Base-by-base conservation (phyloP, 2,329 filamentous ascomycete species). In the Xylariaceae sp. region DNA sequence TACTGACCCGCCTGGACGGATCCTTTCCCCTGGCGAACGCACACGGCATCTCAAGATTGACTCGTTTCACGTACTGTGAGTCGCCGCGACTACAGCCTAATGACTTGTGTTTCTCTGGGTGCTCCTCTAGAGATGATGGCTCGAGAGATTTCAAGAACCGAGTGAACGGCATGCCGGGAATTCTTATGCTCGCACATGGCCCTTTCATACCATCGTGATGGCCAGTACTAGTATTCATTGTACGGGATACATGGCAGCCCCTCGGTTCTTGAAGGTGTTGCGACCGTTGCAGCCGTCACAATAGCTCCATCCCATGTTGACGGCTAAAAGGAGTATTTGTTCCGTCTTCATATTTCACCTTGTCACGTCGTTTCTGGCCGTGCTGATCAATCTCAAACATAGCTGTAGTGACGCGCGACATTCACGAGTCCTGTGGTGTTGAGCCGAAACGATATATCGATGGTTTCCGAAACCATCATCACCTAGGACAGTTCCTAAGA, bases 401-500 rank as follows among this genome's bases (percentile, higher is more conserved):
- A 4, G 11, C 60, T 60, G 58, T 61, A 47, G 42, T 60, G 56
- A 63, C 30, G 59, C 58, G 59, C 62, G 55, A 63, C 59, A 59
- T 61, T 57, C 13, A 44, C 53, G 55, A 55, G 42, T 34, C 52
- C 45, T 42, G 10, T 37, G 52, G 44, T 62, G 58, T 58, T 44
- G 62, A 62, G 47, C 53, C 60, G 64, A 62, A 62, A 66, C 60
- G 58, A 61, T 66, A 54, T 60, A 57, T 61, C 57, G 45, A 53
- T 56, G 54, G 45, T 54, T 66, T 53, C 62, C 63, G 61, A 64
- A 60, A 63, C 61, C 56, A 58, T 50, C 53, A 49, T 49, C 58
- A 57, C 56, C 56, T 54, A 18, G n/a, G 49, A 51, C 58, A 57
- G 23, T 39, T 57, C 44, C 23, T 44, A 13, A 30, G 5, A 30